Percentiles rank a stretch among this genome's conserved stretches.
Conservation (phyloP, 2,329 filamentous ascomycete genomes). For the Fusarium goolgardi region DNA sequence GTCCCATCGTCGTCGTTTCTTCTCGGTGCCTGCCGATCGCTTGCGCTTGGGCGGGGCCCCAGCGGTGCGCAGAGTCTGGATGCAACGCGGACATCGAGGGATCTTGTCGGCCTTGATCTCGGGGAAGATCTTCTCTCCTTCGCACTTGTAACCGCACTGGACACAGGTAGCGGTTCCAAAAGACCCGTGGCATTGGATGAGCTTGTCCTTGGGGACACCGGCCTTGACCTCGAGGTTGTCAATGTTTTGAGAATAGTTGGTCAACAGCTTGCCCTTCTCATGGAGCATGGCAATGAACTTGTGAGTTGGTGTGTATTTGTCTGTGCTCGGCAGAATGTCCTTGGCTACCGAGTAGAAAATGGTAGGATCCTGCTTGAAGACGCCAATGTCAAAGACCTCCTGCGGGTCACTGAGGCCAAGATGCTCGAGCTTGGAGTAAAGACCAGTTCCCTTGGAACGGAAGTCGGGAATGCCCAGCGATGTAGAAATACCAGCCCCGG, state of each 20-base stretch:
- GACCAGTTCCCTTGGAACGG: conserved; percentile 89
- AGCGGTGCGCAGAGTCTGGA: conserved; percentile 60
- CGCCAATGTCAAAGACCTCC: conserved; percentile 91
- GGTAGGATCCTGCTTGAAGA: conserved; percentile 86
- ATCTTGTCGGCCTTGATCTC: conserved; percentile 82
- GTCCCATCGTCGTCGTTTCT: conserved; percentile 56
- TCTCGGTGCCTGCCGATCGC: conserved; percentile 55
- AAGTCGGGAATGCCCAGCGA: conserved; percentile 98
- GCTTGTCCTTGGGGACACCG: conserved; percentile 81
- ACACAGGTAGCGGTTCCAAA: conserved; percentile 93
- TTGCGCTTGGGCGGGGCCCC: conserved; percentile 53
- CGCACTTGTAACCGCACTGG: conserved; percentile 79
- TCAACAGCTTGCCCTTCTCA: conserved; percentile 87
- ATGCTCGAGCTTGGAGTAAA: conserved; percentile 86
- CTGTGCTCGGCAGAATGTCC: conserved; percentile 85
- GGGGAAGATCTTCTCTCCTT: conserved; percentile 81
- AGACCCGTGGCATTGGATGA: conserved; percentile 96
- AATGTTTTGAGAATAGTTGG: conserved; percentile 99
- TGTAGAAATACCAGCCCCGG: conserved; percentile 95
- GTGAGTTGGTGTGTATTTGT: conserved; percentile 90
- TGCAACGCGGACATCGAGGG: conserved; percentile 80
- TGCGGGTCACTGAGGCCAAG: conserved; percentile 86
- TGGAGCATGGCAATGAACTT: conserved; percentile 92
- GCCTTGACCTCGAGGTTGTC: conserved; percentile 93
- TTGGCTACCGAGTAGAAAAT: conserved; percentile 94